Evolutionary conservation across 768 basidiomycete genomes (phyloP).

Genomic region (Pleurotus cornucopiae): DNA sequence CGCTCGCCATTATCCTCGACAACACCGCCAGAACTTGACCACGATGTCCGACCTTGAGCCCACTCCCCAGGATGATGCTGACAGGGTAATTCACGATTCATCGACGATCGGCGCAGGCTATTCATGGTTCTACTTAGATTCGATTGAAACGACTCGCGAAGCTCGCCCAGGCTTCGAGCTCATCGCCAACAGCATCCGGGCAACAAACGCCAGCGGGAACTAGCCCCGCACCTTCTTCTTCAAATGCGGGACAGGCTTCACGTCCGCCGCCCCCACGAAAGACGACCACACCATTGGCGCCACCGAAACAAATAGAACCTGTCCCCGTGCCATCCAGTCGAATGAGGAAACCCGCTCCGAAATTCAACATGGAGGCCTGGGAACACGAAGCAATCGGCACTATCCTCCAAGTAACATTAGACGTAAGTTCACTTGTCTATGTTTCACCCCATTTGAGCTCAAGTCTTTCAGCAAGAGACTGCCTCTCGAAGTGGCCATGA

Average conservation of each 20-base stretch:
- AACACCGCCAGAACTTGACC: background rate
- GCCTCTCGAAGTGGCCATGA: conserved; percentile 63
- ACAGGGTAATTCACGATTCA: conserved; percentile 48
- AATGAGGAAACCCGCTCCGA: conserved; percentile 31
- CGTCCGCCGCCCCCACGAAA: conserved; percentile 26
- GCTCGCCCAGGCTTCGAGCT: conserved; percentile 45
- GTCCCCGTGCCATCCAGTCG: conserved; percentile 40
- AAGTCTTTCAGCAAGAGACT: conserved; percentile 41
- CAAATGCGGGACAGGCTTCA: conserved; percentile 11
- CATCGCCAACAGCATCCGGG: conserved; percentile 32
- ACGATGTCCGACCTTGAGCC: conserved; percentile 36
- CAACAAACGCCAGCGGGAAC: conserved; percentile 22
- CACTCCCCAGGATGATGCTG: conserved; percentile 74
- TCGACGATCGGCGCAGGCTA: background rate
- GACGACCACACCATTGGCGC: conserved; percentile 29
- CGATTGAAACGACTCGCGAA: conserved; percentile 89
- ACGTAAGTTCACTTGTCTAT: conserved; percentile 42
- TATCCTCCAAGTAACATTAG: conserved; percentile 76
- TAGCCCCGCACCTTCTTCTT: conserved; percentile 13
- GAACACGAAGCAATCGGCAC: conserved; percentile 63
- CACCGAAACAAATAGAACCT: conserved; percentile 26
- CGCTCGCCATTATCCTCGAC: no score
- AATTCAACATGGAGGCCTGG: conserved; percentile 63
- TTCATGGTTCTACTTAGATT: conserved; percentile 51
- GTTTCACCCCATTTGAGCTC: conserved; percentile 13